phyloP scores from a whole-genome alignment of 1,284 basidiomycete species.

The Cryptococcus hybrid region DNA sequence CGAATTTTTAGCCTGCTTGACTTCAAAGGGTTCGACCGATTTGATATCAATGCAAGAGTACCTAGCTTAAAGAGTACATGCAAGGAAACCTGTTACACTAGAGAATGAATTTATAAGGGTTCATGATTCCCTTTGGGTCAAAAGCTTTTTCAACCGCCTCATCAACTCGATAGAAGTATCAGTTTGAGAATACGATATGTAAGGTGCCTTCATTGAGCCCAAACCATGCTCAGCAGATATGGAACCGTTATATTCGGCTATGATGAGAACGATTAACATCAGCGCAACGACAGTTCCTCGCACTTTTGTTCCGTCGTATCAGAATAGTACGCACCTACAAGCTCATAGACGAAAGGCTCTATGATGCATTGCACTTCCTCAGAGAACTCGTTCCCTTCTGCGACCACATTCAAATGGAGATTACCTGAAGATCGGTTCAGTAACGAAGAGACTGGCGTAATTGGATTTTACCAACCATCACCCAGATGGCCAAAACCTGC shows the following conservation, averaged over 20 bases:
- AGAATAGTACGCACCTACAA: conserved; percentile 56
- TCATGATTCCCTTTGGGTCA: conserved; percentile 87
- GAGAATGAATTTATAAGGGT: conserved; percentile 39
- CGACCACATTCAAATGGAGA: conserved; percentile 89
- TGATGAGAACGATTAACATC: neutral
- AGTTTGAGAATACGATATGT: conserved; percentile 61
- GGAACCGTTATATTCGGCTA: conserved; percentile 67
- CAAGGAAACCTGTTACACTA: neutral
- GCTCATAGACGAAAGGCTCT: conserved; percentile 94
- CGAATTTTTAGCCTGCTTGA: conserved; percentile 57
- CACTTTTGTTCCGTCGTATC: neutral
- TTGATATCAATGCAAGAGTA: too few species aligned
- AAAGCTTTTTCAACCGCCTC: conserved; percentile 62
- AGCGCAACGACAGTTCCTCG: neutral
- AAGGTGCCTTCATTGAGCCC: conserved; percentile 13
- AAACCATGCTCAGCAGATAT: conserved; percentile 97
- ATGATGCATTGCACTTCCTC: conserved; percentile 79
- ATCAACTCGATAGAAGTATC: conserved; percentile 76
- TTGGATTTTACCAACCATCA: conserved; percentile 61
- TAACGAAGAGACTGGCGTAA: neutral
- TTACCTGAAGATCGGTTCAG: conserved; percentile 61
- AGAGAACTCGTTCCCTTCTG: conserved; percentile 64
- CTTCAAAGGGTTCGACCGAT: too few species aligned
- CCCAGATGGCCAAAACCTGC: conserved; percentile 95
- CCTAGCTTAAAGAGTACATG: too few species aligned